phyloP scores from a whole-genome alignment of 257 asterid species.

The Salvia rosmarinus region DNA sequence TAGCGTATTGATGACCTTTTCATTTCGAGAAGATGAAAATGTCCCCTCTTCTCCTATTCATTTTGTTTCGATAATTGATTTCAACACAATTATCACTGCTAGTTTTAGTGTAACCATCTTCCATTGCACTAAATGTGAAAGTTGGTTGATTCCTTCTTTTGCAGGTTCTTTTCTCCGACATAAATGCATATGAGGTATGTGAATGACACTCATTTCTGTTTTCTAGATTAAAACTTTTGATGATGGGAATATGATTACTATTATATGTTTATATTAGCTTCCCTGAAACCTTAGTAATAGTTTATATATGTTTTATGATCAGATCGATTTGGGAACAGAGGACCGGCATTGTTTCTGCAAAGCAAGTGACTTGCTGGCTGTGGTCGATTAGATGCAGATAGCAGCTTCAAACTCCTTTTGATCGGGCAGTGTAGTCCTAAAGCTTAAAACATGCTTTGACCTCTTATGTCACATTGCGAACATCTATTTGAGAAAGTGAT shows the following conservation, averaged over 20 bases:
- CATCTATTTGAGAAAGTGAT: neutral
- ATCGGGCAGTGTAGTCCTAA: neutral
- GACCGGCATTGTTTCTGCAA: slow-evolving; percentile 68
- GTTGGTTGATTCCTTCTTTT: slow-evolving; percentile 30
- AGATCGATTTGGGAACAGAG: slow-evolving; percentile 89
- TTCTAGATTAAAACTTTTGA: neutral
- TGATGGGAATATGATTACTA: neutral
- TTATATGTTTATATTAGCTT: neutral
- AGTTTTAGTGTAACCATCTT: neutral
- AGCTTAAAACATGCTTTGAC: neutral
- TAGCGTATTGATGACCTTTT: neutral
- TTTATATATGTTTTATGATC: slow-evolving; percentile 15
- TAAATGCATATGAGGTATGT: slow-evolving; percentile 82
- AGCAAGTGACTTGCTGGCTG: slow-evolving; percentile 58
- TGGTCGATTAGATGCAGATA: slow-evolving; percentile 45
- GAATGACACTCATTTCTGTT: neutral
- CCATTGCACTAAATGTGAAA: neutral
- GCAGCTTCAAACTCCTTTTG: neutral
- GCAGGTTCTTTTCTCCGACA: slow-evolving; percentile 92
- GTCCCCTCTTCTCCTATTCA: neutral
- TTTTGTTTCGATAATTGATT: neutral
- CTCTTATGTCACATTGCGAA: neutral
- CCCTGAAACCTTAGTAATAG: neutral
- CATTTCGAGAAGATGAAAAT: neutral
- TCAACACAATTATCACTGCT: neutral